Conservation (phyloP, 2,329 filamentous ascomycete species). For the Macroventuria anomochaeta region DNA sequence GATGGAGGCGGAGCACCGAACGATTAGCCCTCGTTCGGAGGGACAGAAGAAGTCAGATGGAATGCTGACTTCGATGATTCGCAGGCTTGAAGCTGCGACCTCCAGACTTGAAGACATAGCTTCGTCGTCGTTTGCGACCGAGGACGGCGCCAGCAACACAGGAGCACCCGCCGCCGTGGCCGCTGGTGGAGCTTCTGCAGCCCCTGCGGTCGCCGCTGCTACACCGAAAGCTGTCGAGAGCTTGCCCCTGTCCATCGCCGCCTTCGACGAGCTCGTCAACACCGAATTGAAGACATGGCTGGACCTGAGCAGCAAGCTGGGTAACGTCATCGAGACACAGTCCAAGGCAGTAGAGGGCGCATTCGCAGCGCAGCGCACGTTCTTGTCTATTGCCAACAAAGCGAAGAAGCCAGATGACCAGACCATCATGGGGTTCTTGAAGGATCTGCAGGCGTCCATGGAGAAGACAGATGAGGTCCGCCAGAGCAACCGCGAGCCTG, state of each 20-base stretch:
- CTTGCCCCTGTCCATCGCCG: slow-evolving; percentile 72
- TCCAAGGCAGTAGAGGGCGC: slow-evolving; percentile 65
- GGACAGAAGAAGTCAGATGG: slow-evolving; percentile 40
- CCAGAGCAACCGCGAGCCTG: slow-evolving; percentile 78
- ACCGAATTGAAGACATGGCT: slow-evolving; percentile 79
- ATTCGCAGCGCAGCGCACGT: slow-evolving; percentile 85
- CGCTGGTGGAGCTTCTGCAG: slow-evolving; percentile 42
- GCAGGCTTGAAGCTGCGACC: slow-evolving; percentile 94
- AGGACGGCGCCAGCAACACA: slow-evolving; percentile 45
- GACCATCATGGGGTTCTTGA: slow-evolving; percentile 77
- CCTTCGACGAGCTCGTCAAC: slow-evolving; percentile 82
- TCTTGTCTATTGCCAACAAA: slow-evolving; percentile 86
- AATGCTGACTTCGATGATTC: slow-evolving; percentile 57
- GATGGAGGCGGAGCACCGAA: slow-evolving; percentile 15
- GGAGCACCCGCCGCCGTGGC: slow-evolving; percentile 36
- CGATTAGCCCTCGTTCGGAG: slow-evolving; percentile 24
- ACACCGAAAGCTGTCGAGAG: slow-evolving; percentile 51
- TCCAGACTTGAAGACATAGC: slow-evolving; percentile 96
- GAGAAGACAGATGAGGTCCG: slow-evolving; percentile 80
- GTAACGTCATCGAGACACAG: slow-evolving; percentile 77
- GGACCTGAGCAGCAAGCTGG: slow-evolving; percentile 77
- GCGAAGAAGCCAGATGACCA: slow-evolving; percentile 86
- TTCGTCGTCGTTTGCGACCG: slow-evolving; percentile 67
- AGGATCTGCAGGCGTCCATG: slow-evolving; percentile 84
- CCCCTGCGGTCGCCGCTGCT: slow-evolving; percentile 30